Conservation (phyloP, 2,329 filamentous ascomycete genomes). For the Ophiocordyceps robertsii region DNA sequence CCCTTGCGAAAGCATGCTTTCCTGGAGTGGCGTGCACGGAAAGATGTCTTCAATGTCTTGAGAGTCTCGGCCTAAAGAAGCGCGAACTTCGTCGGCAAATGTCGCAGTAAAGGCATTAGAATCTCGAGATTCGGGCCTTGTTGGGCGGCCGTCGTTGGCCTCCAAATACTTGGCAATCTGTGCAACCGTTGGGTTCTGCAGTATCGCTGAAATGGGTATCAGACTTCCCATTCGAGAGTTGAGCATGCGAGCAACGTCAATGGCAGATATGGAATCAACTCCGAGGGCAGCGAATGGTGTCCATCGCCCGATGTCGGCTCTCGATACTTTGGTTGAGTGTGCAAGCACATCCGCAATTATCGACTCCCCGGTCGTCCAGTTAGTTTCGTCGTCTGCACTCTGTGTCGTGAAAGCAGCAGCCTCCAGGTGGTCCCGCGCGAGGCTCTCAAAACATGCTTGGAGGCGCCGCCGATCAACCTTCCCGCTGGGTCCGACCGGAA, state of each 20-base stretch:
- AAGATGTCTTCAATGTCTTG: constrained; percentile 41
- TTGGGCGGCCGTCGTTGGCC: not conserved
- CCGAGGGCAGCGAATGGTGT: constrained; percentile 69
- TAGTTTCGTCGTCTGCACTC: constrained; percentile 16
- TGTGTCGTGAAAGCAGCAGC: constrained; percentile 10
- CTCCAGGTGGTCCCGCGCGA: constrained; percentile 33
- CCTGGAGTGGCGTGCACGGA: constrained; percentile 78
- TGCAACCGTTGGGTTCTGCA: constrained; percentile 55
- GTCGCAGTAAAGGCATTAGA: constrained; percentile 14
- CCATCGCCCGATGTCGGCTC: constrained; percentile 39
- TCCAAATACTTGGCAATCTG: constrained; percentile 33
- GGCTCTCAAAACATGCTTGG: constrained; percentile 25
- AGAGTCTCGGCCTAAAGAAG: constrained; percentile 6
- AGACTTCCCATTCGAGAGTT: constrained; percentile 27
- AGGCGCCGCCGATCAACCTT: constrained; percentile 56
- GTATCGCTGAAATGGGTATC: constrained; percentile 53
- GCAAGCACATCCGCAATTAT: constrained; percentile 42
- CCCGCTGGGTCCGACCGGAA: constrained; percentile 62
- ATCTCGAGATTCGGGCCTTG: constrained; percentile 5
- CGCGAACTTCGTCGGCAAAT: constrained; percentile 1
- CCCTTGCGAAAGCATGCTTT: constrained; percentile 60
- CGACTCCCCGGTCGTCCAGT: constrained; percentile 43
- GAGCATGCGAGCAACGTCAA: constrained; percentile 50
- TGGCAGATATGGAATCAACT: constrained; percentile 72
- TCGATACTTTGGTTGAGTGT: constrained; percentile 29